A percentile compares a stretch with the other conserved stretches of the same genome.
phyloP scores from a whole-genome alignment of 352 stramenopile genomes.

The Pythium rishiriense region DNA sequence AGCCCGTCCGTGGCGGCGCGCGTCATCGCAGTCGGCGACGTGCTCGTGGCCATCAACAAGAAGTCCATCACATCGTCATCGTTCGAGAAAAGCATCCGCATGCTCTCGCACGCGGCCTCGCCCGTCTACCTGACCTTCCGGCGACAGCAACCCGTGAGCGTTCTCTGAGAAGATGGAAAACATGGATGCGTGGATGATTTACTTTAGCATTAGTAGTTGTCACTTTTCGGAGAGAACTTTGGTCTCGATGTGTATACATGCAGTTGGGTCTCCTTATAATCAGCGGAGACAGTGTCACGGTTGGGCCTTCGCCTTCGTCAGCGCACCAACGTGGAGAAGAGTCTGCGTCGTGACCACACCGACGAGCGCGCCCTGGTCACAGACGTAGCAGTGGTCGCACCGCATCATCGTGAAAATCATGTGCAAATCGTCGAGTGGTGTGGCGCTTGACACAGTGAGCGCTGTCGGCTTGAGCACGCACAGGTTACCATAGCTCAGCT shows the following conservation, averaged over 20 bases:
- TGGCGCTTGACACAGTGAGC: constrained; percentile 81
- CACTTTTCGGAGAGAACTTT: background rate
- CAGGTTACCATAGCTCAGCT: constrained; percentile 63
- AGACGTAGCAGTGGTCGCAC: constrained; percentile 88
- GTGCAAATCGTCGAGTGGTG: constrained; percentile 82
- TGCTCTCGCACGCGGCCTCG: constrained; percentile 75
- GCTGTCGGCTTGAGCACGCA: constrained; percentile 77
- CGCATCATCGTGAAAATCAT: constrained; percentile 92
- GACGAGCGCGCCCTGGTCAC: constrained; percentile 76
- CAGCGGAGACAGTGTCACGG: background rate
- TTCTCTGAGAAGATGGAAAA: constrained; percentile 48
- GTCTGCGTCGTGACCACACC: constrained; percentile 84
- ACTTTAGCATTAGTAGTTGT: constrained; percentile 14
- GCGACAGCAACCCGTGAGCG: constrained; percentile 52
- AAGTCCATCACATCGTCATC: constrained; percentile 85
- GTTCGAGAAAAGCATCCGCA: constrained; percentile 86
- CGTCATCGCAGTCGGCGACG: constrained; percentile 76
- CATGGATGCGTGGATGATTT: constrained; percentile 2
- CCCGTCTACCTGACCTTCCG: constrained; percentile 86
- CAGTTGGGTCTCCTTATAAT: background rate
- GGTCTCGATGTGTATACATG: background rate
- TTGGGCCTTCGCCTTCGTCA: constrained; percentile 1
- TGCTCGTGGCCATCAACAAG: constrained; percentile 87
- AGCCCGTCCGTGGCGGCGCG: constrained; percentile 75
- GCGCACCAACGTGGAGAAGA: constrained; percentile 48